Conservation (phyloP, 2,329 filamentous ascomycete genomes). For the Phialophora macrospora region DNA sequence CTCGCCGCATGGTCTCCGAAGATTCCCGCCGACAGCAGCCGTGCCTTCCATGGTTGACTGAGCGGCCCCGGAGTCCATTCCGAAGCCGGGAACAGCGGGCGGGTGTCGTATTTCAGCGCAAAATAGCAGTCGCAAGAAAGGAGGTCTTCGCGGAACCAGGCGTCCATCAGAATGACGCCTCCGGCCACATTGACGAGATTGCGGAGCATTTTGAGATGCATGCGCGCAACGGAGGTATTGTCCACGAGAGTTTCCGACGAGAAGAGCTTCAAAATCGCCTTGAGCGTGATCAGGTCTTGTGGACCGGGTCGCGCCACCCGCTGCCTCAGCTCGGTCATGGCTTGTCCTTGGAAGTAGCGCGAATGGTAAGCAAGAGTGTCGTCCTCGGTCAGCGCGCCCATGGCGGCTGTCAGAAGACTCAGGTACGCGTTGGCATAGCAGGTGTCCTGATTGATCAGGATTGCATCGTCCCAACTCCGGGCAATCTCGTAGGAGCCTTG, state of each 20-base stretch:
- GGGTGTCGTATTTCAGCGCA: constrained; percentile 37
- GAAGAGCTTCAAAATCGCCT: constrained; percentile 37
- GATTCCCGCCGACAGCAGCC: constrained; percentile 34
- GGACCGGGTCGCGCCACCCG: constrained; percentile 26
- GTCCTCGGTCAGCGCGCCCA: constrained; percentile 30
- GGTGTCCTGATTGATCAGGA: constrained; percentile 32
- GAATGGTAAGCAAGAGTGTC: constrained; percentile 32
- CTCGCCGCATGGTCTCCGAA: constrained; percentile 35
- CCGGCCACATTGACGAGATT: constrained; percentile 36
- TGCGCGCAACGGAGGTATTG: constrained; percentile 38
- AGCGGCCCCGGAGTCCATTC: constrained; percentile 38
- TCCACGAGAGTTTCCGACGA: constrained; percentile 36
- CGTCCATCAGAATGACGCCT: constrained; percentile 36
- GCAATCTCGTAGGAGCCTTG: constrained; percentile 32
- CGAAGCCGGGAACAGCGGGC: constrained; percentile 34
- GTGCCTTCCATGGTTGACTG: constrained; percentile 38
- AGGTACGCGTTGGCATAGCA: constrained; percentile 37
- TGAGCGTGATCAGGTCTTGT: constrained; percentile 32
- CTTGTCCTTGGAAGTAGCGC: constrained; percentile 35
- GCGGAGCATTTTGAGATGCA: constrained; percentile 38
- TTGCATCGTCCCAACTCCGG: constrained; percentile 33
- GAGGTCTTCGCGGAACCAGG: constrained; percentile 38
- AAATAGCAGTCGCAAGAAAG: constrained; percentile 38
- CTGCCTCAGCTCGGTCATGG: constrained; percentile 35
- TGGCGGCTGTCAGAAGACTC: constrained; percentile 33